Evolutionary conservation across 2,329 filamentous ascomycete species (phyloP).

Genomic region (Aspergillus candidus): DNA sequence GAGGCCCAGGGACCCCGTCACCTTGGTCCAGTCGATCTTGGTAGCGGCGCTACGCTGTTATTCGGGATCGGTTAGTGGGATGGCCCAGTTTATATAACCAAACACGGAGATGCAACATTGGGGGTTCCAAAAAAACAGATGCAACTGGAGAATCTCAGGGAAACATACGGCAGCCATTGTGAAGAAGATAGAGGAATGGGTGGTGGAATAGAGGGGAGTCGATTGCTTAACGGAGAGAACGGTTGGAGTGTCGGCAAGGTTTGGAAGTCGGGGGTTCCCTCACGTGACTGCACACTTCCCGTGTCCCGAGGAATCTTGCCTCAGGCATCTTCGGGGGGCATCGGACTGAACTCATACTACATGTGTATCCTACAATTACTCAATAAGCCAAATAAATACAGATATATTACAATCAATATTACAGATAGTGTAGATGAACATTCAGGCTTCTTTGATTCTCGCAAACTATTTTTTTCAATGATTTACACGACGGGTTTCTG

Average conservation of each 20-base stretch:
- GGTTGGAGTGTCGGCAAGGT: slow-evolving; percentile 33
- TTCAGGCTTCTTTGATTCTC: slow-evolving; percentile 25
- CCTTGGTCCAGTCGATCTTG: slow-evolving; percentile 98
- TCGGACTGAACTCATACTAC: neutral
- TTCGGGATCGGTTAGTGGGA: slow-evolving; percentile 15
- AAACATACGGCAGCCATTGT: slow-evolving; percentile 41
- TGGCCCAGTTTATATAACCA: too few species aligned
- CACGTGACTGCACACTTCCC: slow-evolving; percentile 27
- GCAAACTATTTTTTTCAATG: slow-evolving; percentile 22
- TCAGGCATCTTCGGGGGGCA: neutral
- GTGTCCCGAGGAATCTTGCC: slow-evolving; percentile 18
- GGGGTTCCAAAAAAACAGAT: slow-evolving; percentile 1
- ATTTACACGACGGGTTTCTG: slow-evolving; percentile 30
- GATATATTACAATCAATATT: neutral
- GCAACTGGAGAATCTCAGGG: neutral
- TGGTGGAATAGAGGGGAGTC: slow-evolving; percentile 23
- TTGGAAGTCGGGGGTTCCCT: slow-evolving; percentile 26
- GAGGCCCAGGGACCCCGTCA: slow-evolving; percentile 89
- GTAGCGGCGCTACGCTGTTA: slow-evolving; percentile 88
- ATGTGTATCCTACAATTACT: neutral
- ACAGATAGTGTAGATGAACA: slow-evolving; percentile 8
- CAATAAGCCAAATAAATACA: neutral
- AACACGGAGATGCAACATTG: neutral
- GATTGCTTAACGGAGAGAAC: slow-evolving; percentile 31
- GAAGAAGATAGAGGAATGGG: slow-evolving; percentile 24